These are phyloP conservation scores for Cytospora leucostoma DNA, from an alignment of 2,329 filamentous ascomycete genomes.

Conservation along the genomic window DNA sequence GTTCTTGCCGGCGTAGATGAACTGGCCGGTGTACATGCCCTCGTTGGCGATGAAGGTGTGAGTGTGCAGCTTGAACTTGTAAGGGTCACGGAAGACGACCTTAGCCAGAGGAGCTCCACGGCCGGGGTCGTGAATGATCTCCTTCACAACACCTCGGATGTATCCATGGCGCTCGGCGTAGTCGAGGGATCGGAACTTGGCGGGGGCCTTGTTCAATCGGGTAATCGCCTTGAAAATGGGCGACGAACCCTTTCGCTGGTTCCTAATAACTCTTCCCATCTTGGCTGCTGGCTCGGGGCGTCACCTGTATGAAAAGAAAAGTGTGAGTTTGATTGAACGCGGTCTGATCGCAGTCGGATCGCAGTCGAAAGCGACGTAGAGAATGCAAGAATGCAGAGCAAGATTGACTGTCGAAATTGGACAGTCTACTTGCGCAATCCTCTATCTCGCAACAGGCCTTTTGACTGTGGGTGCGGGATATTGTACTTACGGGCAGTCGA, in stretches of 20 bases:
- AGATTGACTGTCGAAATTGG: conserved; percentile 1
- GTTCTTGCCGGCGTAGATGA: conserved; percentile 99
- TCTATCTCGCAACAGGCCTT: conserved; percentile 13
- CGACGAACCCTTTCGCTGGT: conserved; percentile 64
- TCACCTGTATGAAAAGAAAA: conserved; percentile 16
- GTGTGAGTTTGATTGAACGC: conserved; percentile 17
- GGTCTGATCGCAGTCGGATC: conserved; percentile 4
- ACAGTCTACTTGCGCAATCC: conserved; percentile 1
- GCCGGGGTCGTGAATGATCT: conserved; percentile 98
- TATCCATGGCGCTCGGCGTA: conserved; percentile 97
- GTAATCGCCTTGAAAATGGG: conserved; percentile 72
- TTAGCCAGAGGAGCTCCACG: conserved; percentile 97
- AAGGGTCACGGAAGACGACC: conserved; percentile 96
- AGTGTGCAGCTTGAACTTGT: conserved; percentile 95
- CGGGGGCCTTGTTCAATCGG: conserved; percentile 91
- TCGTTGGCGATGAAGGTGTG: conserved; percentile 99
- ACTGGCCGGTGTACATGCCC: conserved; percentile 99
- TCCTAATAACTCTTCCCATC: conserved; percentile 65
- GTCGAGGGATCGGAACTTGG: conserved; percentile 96
- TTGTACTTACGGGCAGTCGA: conserved; percentile 26
- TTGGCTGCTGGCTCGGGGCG: conserved; percentile 37
- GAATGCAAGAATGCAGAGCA: background rate
- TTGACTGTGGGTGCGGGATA: conserved; percentile 1
- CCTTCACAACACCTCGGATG: conserved; percentile 94
- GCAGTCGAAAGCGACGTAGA: background rate